Evolutionary conservation across 1,139 yeast genomes (phyloP), one percentile per base, ranked within the genome.

Genomic region (Kazachstania sp.): DNA sequence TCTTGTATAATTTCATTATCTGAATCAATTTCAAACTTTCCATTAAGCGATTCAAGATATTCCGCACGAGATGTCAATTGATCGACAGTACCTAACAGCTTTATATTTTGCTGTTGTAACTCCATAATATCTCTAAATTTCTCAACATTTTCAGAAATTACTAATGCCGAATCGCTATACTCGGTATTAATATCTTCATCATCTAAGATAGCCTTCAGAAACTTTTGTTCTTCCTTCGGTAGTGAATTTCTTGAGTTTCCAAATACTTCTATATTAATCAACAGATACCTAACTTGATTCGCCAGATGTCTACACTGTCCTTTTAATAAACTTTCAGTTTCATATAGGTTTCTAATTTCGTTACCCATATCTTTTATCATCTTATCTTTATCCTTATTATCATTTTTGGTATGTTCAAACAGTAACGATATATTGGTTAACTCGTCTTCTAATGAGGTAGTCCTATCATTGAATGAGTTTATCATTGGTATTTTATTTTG

Each of bases 401-500:
- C 79, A 40, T 71, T 76, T 4, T 70, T 65, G 9, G 74, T 63
- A 39, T 64, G 66, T 53, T 78, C 82, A 16, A 79, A 57, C 43
- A 74, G 59, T 52, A 70, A 73, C 57, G 74, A 73, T 57, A 70
- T 47, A 82, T 68, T 56, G 72, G 70, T 51, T 65, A 81, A 64
- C 51, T 78, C 80, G 5, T 58, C 56, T 57, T 79, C 81, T 37
- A 78, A 58, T 15, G 71, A 64, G 11, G 66, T 60, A 35, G 76
- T 74, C 50, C 75, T 78, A 47, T 74, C 78, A 47, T 73, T 81
- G 62, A 79, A 86, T 52, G 79, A 83, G 67, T 84, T 76, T 44
- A 90, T 74, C 1, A 83, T 71, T 0, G 97, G 97, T 47, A 87
- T 83, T 57, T 85, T 83, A 26, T 78, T 74, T 60, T 88, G 95